Conservation (phyloP, 2,329 filamentous ascomycete genomes). For the Aspergillus sp. region DNA sequence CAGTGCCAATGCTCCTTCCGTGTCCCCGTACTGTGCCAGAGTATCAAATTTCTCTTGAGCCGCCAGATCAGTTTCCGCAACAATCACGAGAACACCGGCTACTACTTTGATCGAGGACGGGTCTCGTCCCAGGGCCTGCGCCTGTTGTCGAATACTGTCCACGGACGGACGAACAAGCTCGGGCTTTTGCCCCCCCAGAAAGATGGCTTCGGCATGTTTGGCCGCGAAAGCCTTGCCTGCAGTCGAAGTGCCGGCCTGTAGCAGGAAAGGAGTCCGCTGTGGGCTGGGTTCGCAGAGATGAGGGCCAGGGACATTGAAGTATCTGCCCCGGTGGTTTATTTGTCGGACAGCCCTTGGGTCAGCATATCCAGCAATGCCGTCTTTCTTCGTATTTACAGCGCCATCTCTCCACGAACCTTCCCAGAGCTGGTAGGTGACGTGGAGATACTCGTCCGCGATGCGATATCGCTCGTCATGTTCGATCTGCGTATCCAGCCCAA, state of each 20-base stretch:
- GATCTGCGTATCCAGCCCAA: constrained; percentile 46
- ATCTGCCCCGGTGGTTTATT: constrained; percentile 41
- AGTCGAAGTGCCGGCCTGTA: constrained; percentile 49
- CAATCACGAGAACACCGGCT: constrained; percentile 44
- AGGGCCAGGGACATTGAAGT: constrained; percentile 46
- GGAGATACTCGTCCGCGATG: constrained; percentile 50
- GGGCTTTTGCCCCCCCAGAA: constrained; percentile 45
- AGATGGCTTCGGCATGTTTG: constrained; percentile 47
- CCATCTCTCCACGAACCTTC: constrained; percentile 52
- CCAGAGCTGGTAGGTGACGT: constrained; percentile 51
- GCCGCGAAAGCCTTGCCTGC: constrained; percentile 48
- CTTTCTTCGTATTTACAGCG: constrained; percentile 25
- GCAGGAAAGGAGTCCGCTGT: constrained; percentile 49
- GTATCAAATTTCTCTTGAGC: constrained; percentile 45
- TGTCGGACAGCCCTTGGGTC: constrained; percentile 34
- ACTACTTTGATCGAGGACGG: constrained; percentile 44
- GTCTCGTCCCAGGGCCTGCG: constrained; percentile 38
- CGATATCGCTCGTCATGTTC: constrained; percentile 51
- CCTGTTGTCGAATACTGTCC: constrained; percentile 41
- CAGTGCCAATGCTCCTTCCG: constrained; percentile 44
- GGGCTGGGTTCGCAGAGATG: constrained; percentile 46
- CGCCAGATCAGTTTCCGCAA: constrained; percentile 45
- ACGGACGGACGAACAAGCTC: constrained; percentile 43
- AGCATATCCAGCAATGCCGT: constrained; percentile 26
- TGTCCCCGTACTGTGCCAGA: constrained; percentile 43